Base-by-base conservation (phyloP, 257 asterid genomes). In the Solanum bukasovii region DNA sequence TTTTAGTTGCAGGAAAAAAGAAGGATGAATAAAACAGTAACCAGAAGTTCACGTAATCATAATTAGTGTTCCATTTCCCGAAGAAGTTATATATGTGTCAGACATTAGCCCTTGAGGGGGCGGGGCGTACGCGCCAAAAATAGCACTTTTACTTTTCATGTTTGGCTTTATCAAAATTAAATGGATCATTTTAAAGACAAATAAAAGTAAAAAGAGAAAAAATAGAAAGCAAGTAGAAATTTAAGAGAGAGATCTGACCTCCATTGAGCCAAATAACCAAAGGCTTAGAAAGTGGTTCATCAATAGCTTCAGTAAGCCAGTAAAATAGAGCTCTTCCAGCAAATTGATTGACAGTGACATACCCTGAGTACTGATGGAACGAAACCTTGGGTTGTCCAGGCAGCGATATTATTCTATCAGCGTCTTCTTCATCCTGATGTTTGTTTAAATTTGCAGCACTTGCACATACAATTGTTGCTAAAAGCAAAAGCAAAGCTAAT, bases 181-280 rank as follows among this genome's bases (percentile, higher is more conserved):
- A 46, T 13, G 3, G 20, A 46, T 46, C 56, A 46, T 46, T 13
- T 0, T 13, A 13, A 46, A 46, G 59, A 52, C 23, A 5, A 49
- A 6, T 49, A 14, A 14, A 49, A 49, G 2, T 0, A 0, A 52
- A 14, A 49, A 56, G 4, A 56, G 9, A 56, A 52, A 56, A 56
- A 6, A 18, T 7, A 56, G 10, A 18, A 56, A 18, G 11, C 25
- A 56, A 56, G 67, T 20, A 56, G 67, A 56, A 56, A 56, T 20
- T 56, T 20, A 20, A 56, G 38, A 77, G 82, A 35, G 38, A 65
- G 81, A 67, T 67, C 89, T 63, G 12, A 93, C 99, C 99, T 96
- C 99, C 99, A 85, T 96, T 95, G 87, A 96, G 99, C 99, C 99
- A 96, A 87, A 96, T 88, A 88, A 96, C 97, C 27, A 96, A 93